These are phyloP conservation scores for Trametes cinnabarina DNA, from an alignment of 768 basidiomycete genomes.

Conservation along the genomic window DNA sequence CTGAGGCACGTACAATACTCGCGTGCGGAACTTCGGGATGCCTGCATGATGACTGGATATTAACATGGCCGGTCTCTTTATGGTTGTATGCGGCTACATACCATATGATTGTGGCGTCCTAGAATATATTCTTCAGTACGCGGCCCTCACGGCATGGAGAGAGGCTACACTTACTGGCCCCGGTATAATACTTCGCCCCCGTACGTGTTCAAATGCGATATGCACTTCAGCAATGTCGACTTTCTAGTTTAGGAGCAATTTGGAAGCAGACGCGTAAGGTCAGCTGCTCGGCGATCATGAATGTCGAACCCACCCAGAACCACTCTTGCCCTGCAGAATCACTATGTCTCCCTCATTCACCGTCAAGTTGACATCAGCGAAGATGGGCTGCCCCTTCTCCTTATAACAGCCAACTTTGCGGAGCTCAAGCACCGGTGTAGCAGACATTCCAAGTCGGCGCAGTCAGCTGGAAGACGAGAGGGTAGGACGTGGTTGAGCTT, in stretches of 20 bases:
- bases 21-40: slow-evolving; percentile 74
- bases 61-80: no score
- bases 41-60: no score
- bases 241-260: no score
- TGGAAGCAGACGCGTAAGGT: no score
- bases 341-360: slow-evolving; percentile 74
- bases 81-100: slow-evolving; percentile 23
- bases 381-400: slow-evolving; percentile 48
- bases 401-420: slow-evolving; percentile 48
- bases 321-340: slow-evolving; percentile 76
- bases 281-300: no score
- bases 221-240: slow-evolving; percentile 79
- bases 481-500: neutral
- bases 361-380: slow-evolving; percentile 57
- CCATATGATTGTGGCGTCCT: slow-evolving; percentile 54
- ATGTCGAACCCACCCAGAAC: slow-evolving; percentile 53
- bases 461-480: neutral
- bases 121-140: neutral
- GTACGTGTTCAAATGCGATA: slow-evolving; percentile 76
- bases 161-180: slow-evolving; percentile 53
- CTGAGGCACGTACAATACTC: slow-evolving; percentile 85
- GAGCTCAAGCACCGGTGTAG: slow-evolving; percentile 47
- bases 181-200: slow-evolving; percentile 60
- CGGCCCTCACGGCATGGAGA: neutral
- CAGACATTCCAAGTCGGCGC: slow-evolving; percentile 3